Percentiles rank a stretch among this genome's conserved stretches.
These are phyloP conservation scores for Clohesyomyces aquaticus DNA, from an alignment of 495 filamentous ascomycete species.

Conservation along the genomic window DNA sequence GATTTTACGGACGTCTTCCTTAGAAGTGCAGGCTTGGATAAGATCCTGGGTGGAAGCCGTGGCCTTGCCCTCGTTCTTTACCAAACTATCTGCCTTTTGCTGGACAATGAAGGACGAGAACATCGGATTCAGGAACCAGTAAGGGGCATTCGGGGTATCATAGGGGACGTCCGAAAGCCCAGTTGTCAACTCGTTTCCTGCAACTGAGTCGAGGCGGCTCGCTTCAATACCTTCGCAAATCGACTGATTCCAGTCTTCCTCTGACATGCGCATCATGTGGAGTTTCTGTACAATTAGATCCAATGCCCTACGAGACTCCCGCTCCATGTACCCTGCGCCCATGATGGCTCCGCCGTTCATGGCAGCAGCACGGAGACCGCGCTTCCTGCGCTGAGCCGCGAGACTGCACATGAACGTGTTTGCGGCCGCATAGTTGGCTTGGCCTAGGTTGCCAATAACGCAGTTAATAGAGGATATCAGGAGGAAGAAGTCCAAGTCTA, in stretches of 20 bases:
- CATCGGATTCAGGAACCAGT: too few relatives aligned
- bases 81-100: too few relatives aligned
- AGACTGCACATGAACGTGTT: slow-evolving; percentile 15
- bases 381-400: slow-evolving; percentile 20
- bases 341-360: slow-evolving; percentile 37
- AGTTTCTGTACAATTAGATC: neutral
- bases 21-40: too few relatives aligned
- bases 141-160: too few relatives aligned
- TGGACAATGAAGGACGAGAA: too few relatives aligned
- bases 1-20: too few relatives aligned
- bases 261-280: neutral
- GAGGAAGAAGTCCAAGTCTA: slow-evolving; percentile 23
- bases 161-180: too few relatives aligned
- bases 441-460: neutral
- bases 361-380: slow-evolving; percentile 25
- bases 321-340: slow-evolving; percentile 16
- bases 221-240: neutral
- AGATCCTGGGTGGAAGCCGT: too few relatives aligned
- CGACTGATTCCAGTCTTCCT: neutral
- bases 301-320: neutral
- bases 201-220: too few relatives aligned
- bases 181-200: too few relatives aligned
- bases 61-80: too few relatives aligned
- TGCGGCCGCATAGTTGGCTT: slow-evolving; percentile 10
- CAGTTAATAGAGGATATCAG: slow-evolving; percentile 1